Percentiles rank a stretch among this genome's conserved stretches.
Conservation (phyloP, 768 basidiomycete species). For the Panaeolus papilionaceus region DNA sequence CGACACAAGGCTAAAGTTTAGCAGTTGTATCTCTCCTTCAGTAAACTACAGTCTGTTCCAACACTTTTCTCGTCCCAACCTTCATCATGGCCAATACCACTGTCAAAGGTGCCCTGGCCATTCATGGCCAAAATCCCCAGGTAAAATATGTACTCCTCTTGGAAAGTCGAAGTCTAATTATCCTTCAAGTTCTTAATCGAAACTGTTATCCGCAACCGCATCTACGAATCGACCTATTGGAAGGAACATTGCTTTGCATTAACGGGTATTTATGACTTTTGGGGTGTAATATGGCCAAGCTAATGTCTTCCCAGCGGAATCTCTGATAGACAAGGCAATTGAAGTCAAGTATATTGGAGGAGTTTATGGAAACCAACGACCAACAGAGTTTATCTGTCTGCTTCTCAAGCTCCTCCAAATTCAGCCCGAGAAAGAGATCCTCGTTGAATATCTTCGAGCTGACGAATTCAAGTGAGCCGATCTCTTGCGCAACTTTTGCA, state of each 20-base stretch:
- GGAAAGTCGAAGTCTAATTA: conserved; percentile 19
- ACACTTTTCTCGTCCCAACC: not conserved
- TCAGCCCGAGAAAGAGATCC: conserved; percentile 97
- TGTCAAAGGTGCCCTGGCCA: conserved; percentile 83
- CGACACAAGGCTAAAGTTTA: too few species aligned
- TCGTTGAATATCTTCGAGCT: conserved; percentile 92
- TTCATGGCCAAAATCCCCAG: conserved; percentile 98
- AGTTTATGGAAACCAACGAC: conserved; percentile 93
- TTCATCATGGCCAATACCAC: conserved; percentile 88
- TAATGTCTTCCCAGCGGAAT: conserved; percentile 67
- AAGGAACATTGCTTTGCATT: conserved; percentile 99
- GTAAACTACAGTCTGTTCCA: not conserved
- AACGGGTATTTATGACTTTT: conserved; percentile 61
- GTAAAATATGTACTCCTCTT: conserved; percentile 43
- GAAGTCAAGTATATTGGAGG: conserved; percentile 86
- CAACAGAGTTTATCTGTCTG: conserved; percentile 93
- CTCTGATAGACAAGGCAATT: conserved; percentile 92
- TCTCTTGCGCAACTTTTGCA: conserved; percentile 13
- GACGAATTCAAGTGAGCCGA: conserved; percentile 95
- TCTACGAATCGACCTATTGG: conserved; percentile 95
- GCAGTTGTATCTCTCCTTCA: not conserved
- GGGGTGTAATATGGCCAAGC: conserved; percentile 12
- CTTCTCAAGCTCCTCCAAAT: conserved; percentile 95
- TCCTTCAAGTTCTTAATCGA: conserved; percentile 84
- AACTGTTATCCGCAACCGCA: conserved; percentile 93